Base-by-base conservation (phyloP, 169 alveolate genomes). In the Besnoitia besnoiti region DNA sequence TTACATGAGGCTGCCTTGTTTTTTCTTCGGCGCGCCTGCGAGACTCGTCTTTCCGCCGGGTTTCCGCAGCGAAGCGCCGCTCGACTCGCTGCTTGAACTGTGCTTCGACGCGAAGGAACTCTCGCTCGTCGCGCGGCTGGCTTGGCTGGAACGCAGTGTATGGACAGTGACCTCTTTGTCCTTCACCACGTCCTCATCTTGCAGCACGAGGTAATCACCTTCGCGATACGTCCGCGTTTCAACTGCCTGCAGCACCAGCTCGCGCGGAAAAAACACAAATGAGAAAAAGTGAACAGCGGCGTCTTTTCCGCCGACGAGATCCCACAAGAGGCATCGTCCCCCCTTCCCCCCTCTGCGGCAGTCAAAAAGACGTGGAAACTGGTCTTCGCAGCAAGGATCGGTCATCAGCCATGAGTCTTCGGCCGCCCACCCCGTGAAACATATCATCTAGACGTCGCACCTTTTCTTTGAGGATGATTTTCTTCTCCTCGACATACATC, bases 1-100 rank as follows among this genome's bases (percentile, higher is more conserved):
- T 77, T 77, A 77, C 87, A 77, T 77, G 87, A 77, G 87, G 40
- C 19, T 40, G 10, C 87, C 87, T 42, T 77, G 87, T 77, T 44
- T 77, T 35, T 77, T 39, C 40, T 37, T 37, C 59, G 33, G n/a
- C 61, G 59, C 37, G 19, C 24, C 59, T 39, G 87, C 87, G n/a
- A 37, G 46, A 21, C n/a, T 21, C 67, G 67, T 16, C 24, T 55
- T 35, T 7, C 47, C 44, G 7, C 12, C 46, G 4, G 10, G 44
- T 50, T n/a, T n/a, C n/a, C n/a, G 80, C 8, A 67, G 80, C 33
- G 40, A 35, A 7, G 55, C 37, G 35, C 14, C 87, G 50, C 59
- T 37, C 59, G 87, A 30, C 87, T 77, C 87, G 49, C 87, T 42
- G 3, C 39, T 73, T 0, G 79, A 62, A 62, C 35, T 10, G 10